Conservation (phyloP, 2,329 filamentous ascomycete species). For the Nemania sp. region DNA sequence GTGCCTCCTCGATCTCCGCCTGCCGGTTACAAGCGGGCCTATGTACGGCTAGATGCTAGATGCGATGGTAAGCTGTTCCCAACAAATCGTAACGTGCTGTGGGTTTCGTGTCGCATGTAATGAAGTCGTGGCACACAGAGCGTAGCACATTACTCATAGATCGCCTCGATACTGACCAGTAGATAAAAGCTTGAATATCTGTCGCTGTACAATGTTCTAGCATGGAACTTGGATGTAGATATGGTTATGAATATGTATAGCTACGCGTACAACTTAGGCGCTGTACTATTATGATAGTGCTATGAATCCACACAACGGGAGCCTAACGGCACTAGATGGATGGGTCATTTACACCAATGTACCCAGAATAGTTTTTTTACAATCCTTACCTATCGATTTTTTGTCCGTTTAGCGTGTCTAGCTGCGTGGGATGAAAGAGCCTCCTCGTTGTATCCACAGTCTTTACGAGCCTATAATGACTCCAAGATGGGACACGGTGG, state of each 20-base stretch:
- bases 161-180: neutral
- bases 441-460: neutral
- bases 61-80: neutral
- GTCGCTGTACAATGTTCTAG: neutral
- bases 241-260: neutral
- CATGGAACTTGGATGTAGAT: neutral
- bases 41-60: neutral
- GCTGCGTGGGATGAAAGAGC: too few species aligned
- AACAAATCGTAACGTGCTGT: neutral
- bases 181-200: neutral
- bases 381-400: neutral
- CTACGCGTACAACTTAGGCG: neutral
- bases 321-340: too few species aligned
- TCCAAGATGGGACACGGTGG: neutral
- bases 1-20: neutral
- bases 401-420: neutral
- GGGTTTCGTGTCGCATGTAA: neutral
- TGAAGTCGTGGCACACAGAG: neutral
- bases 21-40: neutral
- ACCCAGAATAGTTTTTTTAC: neutral
- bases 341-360: too few species aligned
- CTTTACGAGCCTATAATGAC: constrained; percentile 1
- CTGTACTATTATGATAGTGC: too few species aligned
- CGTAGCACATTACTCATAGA: neutral
- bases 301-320: neutral